A percentile compares a stretch with the other conserved stretches of the same genome.
These are phyloP conservation scores for Clonostachys rosea DNA, from an alignment of 2,329 filamentous ascomycete genomes.

Conservation along the genomic window DNA sequence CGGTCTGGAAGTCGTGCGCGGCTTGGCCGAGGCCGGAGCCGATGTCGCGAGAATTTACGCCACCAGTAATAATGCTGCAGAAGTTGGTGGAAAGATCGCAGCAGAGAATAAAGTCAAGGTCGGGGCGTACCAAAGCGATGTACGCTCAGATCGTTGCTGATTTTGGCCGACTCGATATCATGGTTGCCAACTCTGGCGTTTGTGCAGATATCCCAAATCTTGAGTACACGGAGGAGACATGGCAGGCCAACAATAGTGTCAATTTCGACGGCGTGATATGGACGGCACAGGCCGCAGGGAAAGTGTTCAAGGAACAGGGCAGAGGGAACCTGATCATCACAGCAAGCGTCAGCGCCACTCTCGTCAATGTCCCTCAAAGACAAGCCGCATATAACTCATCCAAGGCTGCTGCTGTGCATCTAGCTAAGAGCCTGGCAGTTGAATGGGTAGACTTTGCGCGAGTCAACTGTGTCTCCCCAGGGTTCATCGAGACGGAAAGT, in stretches of 20 bases:
- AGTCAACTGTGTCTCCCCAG: slow-evolving; percentile 2
- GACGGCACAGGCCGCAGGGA: slow-evolving; percentile 33
- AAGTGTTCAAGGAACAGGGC: slow-evolving; percentile 24
- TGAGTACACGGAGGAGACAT: slow-evolving; percentile 32
- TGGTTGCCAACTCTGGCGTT: slow-evolving; percentile 36
- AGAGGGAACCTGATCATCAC: slow-evolving; percentile 32
- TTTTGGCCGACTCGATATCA: slow-evolving; percentile 29
- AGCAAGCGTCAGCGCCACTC: slow-evolving; percentile 28
- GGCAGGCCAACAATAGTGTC: slow-evolving; percentile 27
- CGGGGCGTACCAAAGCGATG: slow-evolving; percentile 29
- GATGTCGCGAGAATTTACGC: neutral
- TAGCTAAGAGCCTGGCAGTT: slow-evolving; percentile 61
- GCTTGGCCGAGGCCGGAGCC: slow-evolving; percentile 21
- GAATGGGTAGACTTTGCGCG: slow-evolving; percentile 54
- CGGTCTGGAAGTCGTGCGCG: slow-evolving; percentile 37
- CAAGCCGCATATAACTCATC: slow-evolving; percentile 69
- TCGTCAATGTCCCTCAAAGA: slow-evolving; percentile 64
- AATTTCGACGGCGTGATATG: slow-evolving; percentile 36
- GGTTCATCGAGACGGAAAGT: slow-evolving; percentile 27
- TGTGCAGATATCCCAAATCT: slow-evolving; percentile 24
- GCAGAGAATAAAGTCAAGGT: slow-evolving; percentile 25
- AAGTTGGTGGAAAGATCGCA: slow-evolving; percentile 51
- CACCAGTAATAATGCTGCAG: slow-evolving; percentile 7
- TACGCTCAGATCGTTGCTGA: slow-evolving; percentile 25
- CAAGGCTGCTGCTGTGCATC: slow-evolving; percentile 58